Conservation (phyloP, 73 alveolate species). For the Durusdinium trenchii region DNA sequence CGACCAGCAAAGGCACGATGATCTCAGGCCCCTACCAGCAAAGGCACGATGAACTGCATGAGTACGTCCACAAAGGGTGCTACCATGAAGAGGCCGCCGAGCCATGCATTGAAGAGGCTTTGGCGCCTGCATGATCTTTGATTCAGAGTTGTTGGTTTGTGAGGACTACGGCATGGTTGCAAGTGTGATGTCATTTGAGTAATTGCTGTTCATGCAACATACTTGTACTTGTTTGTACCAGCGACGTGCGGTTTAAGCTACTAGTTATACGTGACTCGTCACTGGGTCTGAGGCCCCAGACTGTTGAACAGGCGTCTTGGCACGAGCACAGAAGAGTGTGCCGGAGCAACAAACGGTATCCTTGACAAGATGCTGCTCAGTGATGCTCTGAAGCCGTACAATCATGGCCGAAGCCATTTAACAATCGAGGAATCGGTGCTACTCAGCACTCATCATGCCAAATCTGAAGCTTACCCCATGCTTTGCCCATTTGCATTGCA, state of each 20-base stretch:
- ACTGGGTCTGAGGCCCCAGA: background rate
- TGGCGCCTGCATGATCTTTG: slow-evolving; percentile 23
- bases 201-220: background rate
- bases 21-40: slow-evolving; percentile 20
- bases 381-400: no score
- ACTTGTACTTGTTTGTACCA: no score
- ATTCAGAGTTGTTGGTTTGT: background rate
- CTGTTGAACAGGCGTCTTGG: slow-evolving; percentile 21
- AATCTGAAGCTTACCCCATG: background rate
- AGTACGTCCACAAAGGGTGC: slow-evolving; percentile 74
- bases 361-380: no score
- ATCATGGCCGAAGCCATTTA: no score
- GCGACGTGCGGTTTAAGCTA: no score
- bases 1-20: no score
- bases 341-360: slow-evolving; percentile 72
- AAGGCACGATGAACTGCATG: slow-evolving; percentile 60
- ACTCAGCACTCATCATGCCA: background rate
- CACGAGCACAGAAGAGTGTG: slow-evolving; percentile 82
- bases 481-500: background rate
- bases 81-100: slow-evolving; percentile 77
- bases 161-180: background rate
- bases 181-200: background rate
- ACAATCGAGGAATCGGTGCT: background rate
- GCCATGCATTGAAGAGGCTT: slow-evolving; percentile 57
- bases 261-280: no score